Evolutionary conservation across 2,329 filamentous ascomycete species (phyloP).

Genomic region (Aspergillus transmontanensis): DNA sequence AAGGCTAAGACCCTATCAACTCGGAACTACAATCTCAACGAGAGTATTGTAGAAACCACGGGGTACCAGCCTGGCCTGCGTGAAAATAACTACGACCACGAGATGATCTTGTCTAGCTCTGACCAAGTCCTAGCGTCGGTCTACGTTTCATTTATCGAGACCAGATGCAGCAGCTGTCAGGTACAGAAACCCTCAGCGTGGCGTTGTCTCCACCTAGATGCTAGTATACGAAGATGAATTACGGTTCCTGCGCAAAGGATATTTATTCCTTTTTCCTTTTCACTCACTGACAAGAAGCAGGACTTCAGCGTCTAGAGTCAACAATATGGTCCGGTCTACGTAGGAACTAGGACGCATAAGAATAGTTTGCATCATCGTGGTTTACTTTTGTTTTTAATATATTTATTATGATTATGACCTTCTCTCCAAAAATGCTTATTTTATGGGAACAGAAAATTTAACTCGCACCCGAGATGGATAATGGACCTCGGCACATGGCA

Average conservation of each 20-base stretch:
- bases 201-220: neutral
- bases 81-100: no score
- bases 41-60: neutral
- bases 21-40: no score
- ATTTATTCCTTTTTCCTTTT: no score
- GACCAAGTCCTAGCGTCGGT: neutral
- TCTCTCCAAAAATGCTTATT: neutral
- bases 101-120: neutral
- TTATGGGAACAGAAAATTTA: neutral
- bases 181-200: neutral
- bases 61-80: no score
- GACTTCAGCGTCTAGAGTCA: no score
- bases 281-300: no score
- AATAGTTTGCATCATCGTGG: no score
- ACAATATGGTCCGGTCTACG: no score
- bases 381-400: no score
- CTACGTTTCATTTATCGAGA: no score
- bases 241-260: no score
- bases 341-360: no score
- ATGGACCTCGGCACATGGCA: neutral
- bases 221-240: neutral
- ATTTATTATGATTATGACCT: neutral
- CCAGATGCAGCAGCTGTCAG: neutral
- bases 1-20: neutral
- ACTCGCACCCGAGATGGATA: neutral